A percentile compares a stretch with the other conserved stretches of the same genome.
Conservation (phyloP, 768 basidiomycete species). For the Termitomyces sp. region DNA sequence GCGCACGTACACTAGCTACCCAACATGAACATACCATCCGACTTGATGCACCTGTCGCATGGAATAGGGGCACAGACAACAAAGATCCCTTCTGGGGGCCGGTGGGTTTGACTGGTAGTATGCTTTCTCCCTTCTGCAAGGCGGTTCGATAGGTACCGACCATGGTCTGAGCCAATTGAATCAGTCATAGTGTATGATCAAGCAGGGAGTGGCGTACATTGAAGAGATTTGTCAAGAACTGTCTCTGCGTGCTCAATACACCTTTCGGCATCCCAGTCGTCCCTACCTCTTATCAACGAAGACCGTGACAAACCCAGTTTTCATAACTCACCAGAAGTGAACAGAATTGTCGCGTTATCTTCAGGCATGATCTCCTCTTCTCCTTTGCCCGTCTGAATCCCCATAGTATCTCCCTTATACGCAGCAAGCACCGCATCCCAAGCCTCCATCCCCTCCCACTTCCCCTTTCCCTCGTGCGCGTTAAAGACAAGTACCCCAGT, state of each 20-base stretch:
- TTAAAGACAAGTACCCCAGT: slow-evolving; percentile 34
- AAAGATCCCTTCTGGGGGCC: slow-evolving; percentile 41
- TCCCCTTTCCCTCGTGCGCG: slow-evolving; percentile 34
- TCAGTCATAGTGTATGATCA: not conserved
- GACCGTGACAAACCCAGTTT: not conserved
- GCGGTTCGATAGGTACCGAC: slow-evolving; percentile 29
- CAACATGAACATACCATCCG: slow-evolving; percentile 11
- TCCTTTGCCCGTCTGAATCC: slow-evolving; percentile 24
- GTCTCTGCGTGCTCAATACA: slow-evolving; percentile 49
- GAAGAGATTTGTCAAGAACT: slow-evolving; percentile 42
- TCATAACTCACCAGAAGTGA: slow-evolving; percentile 44
- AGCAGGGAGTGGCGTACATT: slow-evolving; percentile 28
- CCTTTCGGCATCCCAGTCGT: slow-evolving; percentile 39
- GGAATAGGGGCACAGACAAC: slow-evolving; percentile 57
- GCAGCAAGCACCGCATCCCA: slow-evolving; percentile 33
- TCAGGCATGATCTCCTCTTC: slow-evolving; percentile 36
- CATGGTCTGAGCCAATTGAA: slow-evolving; percentile 23
- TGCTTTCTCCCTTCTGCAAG: slow-evolving; percentile 36
- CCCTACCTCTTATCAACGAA: slow-evolving; percentile 12
- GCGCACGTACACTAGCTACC: not conserved
- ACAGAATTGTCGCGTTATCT: slow-evolving; percentile 48
- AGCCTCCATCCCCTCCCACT: slow-evolving; percentile 37
- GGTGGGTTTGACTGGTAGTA: slow-evolving; percentile 23
- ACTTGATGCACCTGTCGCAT: slow-evolving; percentile 42
- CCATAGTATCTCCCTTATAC: slow-evolving; percentile 26